Conservation (phyloP, 345 rosid species). For the Moringa oleifera region DNA sequence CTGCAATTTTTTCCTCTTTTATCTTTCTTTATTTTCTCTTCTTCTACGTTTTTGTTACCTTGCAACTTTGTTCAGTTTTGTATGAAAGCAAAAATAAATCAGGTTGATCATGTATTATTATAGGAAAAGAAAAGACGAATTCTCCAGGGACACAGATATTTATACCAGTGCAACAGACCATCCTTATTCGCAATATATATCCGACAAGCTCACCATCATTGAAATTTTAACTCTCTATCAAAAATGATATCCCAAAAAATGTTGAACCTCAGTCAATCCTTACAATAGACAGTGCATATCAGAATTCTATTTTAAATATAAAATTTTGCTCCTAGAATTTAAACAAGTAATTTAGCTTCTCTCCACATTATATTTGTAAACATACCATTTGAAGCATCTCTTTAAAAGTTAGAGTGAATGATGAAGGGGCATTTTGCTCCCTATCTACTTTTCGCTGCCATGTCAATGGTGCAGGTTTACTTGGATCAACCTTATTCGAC, state of each 20-base stretch:
- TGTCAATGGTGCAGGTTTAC: constrained; percentile 49
- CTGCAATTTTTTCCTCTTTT: background rate
- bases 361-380: background rate
- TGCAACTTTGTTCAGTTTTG: background rate
- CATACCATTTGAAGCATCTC: constrained; percentile 63
- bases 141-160: background rate
- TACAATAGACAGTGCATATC: background rate
- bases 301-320: background rate
- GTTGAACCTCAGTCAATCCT: background rate
- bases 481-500: constrained; percentile 45
- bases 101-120: too few species aligned
- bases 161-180: background rate
- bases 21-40: background rate
- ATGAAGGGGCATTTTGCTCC: constrained; percentile 26
- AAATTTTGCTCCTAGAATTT: background rate
- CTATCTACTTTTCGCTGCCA: constrained; percentile 56
- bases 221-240: background rate
- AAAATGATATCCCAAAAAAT: background rate
- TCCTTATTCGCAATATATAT: background rate
- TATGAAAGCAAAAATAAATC: background rate
- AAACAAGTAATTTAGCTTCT: background rate
- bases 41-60: too few species aligned
- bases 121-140: background rate
- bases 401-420: constrained; percentile 40
- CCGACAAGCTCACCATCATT: background rate